Evolutionary conservation across 2,329 filamentous ascomycete genomes (phyloP).

Genomic region (Huntiella moniliformis): DNA sequence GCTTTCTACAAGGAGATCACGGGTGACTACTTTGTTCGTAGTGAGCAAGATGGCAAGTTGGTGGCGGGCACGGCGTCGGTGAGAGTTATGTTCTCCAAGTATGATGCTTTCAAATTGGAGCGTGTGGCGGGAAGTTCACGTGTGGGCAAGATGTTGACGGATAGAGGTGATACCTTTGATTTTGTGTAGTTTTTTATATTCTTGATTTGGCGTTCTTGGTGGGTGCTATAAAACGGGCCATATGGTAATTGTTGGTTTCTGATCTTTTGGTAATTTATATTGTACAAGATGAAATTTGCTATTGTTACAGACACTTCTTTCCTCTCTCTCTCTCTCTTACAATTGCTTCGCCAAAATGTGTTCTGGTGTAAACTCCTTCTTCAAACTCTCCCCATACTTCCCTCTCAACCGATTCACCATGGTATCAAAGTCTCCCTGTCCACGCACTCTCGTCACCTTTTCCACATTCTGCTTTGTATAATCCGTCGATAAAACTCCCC

Average conservation of each 20-base stretch:
- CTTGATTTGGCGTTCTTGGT: no score
- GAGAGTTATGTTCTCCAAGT: conserved; percentile 59
- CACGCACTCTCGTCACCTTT: conserved; percentile 65
- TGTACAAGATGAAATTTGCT: no score
- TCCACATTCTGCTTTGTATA: conserved; percentile 60
- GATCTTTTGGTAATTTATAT: background rate
- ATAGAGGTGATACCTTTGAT: conserved; percentile 81
- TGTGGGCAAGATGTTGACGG: conserved; percentile 65
- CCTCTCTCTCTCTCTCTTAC: background rate
- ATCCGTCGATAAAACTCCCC: conserved; percentile 42
- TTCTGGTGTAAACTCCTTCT: conserved; percentile 12
- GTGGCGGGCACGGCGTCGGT: conserved; percentile 42
- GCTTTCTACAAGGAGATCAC: conserved; percentile 62
- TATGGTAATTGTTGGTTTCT: background rate
- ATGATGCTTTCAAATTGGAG: conserved; percentile 78
- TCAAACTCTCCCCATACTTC: conserved; percentile 16
- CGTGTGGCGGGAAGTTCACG: conserved; percentile 67
- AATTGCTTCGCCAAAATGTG: conserved; percentile 12
- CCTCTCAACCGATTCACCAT: conserved; percentile 31
- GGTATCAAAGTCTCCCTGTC: conserved; percentile 47
- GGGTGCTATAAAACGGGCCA: background rate
- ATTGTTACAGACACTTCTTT: background rate
- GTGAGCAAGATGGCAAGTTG: conserved; percentile 34
- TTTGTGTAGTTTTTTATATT: conserved; percentile 43
- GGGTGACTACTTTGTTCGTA: conserved; percentile 44